phyloP scores from a whole-genome alignment of 805 yeast species.

The Barnettozyma pratensis region DNA sequence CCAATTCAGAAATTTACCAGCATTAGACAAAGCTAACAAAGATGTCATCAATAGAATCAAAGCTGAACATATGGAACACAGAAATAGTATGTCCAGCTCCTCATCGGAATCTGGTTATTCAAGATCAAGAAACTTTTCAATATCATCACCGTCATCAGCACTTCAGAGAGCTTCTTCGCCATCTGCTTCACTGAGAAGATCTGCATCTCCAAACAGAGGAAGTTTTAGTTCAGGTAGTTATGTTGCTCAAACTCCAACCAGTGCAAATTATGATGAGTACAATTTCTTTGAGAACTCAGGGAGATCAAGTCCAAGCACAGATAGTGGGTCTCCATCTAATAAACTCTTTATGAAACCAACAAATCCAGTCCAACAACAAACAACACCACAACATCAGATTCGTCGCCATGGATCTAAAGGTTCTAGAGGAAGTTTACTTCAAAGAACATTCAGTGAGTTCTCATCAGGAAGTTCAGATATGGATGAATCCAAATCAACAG shows the following conservation, averaged over 20 bases:
- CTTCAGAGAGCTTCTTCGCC: conserved; percentile 46
- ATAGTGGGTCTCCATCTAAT: conserved; percentile 24
- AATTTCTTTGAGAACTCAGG: conserved; percentile 25
- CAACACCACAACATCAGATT: conserved; percentile 2
- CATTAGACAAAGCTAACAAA: conserved; percentile 88
- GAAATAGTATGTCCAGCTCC: conserved; percentile 33
- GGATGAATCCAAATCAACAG: conserved; percentile 50
- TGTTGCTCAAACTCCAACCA: conserved; percentile 16
- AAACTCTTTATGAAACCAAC: conserved; percentile 17
- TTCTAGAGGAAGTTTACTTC: conserved; percentile 21
- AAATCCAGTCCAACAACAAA: conserved; percentile 16
- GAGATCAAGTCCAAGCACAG: conserved; percentile 30
- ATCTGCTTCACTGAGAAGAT: conserved; percentile 24
- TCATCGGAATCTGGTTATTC: conserved; percentile 29
- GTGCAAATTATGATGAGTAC: conserved; percentile 26
- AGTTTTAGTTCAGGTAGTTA: conserved; percentile 15
- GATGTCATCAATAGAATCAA: conserved; percentile 86
- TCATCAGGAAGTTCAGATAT: conserved; percentile 61
- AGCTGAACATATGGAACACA: conserved; percentile 60
- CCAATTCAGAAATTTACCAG: conserved; percentile 81
- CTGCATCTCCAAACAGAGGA: conserved; percentile 29
- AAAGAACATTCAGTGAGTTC: conserved; percentile 27
- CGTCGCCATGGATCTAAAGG: conserved; percentile 11
- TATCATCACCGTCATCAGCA: conserved; percentile 29
- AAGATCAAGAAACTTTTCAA: conserved; percentile 27